These are phyloP conservation scores for Glycyrrhiza uralensis DNA, from an alignment of 306 rosid species.

Conservation along the genomic window DNA sequence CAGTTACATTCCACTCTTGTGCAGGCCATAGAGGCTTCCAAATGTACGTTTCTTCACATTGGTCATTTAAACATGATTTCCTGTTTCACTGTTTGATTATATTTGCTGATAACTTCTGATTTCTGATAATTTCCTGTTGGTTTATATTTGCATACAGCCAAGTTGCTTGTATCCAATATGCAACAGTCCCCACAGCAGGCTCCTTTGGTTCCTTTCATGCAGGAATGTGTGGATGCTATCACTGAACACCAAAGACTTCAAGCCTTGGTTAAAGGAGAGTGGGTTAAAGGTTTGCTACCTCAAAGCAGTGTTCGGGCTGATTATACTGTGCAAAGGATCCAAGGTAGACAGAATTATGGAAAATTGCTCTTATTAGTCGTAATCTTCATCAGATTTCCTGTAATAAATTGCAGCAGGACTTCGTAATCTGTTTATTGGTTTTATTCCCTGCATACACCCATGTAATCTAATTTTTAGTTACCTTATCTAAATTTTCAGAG, in stretches of 20 bases:
- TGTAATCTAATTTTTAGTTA: constrained; percentile 13
- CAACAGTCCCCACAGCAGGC: constrained; percentile 72
- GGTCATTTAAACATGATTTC: constrained; percentile 16
- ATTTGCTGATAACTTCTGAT: constrained; percentile 10
- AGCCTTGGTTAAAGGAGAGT: constrained; percentile 92
- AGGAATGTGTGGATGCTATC: constrained; percentile 80
- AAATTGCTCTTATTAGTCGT: constrained; percentile 6
- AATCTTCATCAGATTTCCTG: constrained; percentile 1
- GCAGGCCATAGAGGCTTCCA: constrained; percentile 79
- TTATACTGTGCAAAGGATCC: constrained; percentile 78
- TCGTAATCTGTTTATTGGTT: background rate
- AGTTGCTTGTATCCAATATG: constrained; percentile 38
- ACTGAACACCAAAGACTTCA: constrained; percentile 90
- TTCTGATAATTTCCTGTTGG: constrained; percentile 19
- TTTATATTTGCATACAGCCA: constrained; percentile 52
- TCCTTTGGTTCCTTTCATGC: constrained; percentile 61
- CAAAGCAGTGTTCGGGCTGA: constrained; percentile 85
- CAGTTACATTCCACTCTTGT: constrained; percentile 74
- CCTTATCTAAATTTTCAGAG: constrained; percentile 48
- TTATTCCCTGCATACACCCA: background rate
- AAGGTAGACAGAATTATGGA: constrained; percentile 47
- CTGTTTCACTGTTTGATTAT: constrained; percentile 17
- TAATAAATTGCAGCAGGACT: constrained; percentile 2
- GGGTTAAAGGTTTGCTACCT: constrained; percentile 89
- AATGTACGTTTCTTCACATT: constrained; percentile 42